These are phyloP conservation scores for Septoria petroselini DNA, from an alignment of 2,329 filamentous ascomycete species.

Conservation along the genomic window DNA sequence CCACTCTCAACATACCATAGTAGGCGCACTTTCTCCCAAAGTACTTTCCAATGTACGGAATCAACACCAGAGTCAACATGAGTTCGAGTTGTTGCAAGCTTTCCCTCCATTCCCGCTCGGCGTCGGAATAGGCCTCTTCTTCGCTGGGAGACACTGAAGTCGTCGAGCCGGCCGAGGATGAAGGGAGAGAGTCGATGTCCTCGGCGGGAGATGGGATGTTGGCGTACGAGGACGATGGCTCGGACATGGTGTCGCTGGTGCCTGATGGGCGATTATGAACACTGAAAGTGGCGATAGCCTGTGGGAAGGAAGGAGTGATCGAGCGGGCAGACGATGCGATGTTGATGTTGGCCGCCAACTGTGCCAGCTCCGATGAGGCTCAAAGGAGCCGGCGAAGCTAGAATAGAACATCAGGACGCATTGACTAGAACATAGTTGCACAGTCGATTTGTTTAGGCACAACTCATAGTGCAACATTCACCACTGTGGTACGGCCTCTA, in stretches of 20 bases:
- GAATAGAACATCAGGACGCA: too few relatives aligned
- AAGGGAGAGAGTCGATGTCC: constrained; percentile 51
- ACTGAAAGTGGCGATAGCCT: background rate
- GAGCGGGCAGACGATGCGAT: background rate
- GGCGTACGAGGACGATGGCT: constrained; percentile 54
- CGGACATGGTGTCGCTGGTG: constrained; percentile 30
- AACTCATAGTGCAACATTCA: too few relatives aligned
- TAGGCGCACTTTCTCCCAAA: constrained; percentile 92
- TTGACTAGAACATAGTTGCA: too few relatives aligned
- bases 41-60: constrained; percentile 93
- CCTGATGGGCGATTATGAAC: background rate
- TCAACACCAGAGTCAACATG: constrained; percentile 86
- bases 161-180: constrained; percentile 49
- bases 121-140: constrained; percentile 64
- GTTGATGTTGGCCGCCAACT: too few relatives aligned
- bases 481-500: too few relatives aligned
- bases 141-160: constrained; percentile 49
- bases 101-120: constrained; percentile 91
- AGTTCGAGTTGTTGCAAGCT: constrained; percentile 91
- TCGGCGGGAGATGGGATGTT: constrained; percentile 43
- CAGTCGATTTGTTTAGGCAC: too few relatives aligned
- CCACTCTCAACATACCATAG: constrained; percentile 91
- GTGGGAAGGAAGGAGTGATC: background rate
- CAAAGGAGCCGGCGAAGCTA: too few relatives aligned
- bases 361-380: too few relatives aligned